Evolutionary conservation across 257 asterid genomes (phyloP).

Genomic region (Lithospermum erythrorhizon): DNA sequence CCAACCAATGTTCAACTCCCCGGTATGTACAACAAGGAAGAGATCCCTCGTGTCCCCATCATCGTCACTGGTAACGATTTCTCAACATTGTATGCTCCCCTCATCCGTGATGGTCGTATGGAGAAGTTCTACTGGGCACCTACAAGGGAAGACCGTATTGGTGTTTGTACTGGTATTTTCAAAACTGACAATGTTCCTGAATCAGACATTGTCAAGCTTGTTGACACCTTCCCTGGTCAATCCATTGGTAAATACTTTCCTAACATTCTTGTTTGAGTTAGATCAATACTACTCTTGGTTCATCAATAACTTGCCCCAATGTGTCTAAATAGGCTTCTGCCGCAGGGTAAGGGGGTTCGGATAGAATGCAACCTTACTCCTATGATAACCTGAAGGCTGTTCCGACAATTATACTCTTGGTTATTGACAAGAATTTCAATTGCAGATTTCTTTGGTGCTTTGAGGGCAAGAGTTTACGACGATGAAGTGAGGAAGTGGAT

Average conservation of each 20-base stretch:
- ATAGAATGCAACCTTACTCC: no score
- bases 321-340: no score
- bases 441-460: constrained; percentile 78
- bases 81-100: constrained; percentile 78
- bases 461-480: constrained; percentile 84
- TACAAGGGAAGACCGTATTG: constrained; percentile 73
- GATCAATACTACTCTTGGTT: no score
- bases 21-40: constrained; percentile 93
- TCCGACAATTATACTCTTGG: no score
- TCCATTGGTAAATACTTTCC: constrained; percentile 48
- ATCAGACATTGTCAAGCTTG: constrained; percentile 41
- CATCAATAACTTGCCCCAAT: no score
- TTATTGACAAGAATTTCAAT: neutral
- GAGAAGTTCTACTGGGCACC: constrained; percentile 97
- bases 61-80: constrained; percentile 79
- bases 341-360: no score
- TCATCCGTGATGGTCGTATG: constrained; percentile 93
- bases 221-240: constrained; percentile 83
- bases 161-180: constrained; percentile 79
- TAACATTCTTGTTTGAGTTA: neutral
- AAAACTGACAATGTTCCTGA: constrained; percentile 43
- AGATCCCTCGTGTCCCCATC: constrained; percentile 74
- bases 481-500: constrained; percentile 74
- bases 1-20: constrained; percentile 90
- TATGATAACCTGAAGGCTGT: no score